Conservation (phyloP, 2,329 filamentous ascomycete genomes). For the Ascochyta rabiei region DNA sequence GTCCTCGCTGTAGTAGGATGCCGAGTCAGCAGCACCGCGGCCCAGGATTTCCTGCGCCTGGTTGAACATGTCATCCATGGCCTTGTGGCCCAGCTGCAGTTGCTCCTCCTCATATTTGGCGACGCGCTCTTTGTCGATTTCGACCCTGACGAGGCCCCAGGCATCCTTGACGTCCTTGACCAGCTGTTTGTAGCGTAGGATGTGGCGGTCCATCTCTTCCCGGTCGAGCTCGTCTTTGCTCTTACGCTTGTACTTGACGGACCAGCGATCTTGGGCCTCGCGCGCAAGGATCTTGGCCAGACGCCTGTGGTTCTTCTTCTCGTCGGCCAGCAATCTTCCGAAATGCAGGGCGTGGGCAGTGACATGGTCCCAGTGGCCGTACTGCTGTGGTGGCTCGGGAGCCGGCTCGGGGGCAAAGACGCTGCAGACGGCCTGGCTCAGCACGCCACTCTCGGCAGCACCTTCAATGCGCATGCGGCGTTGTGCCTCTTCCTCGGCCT, state of each 20-base stretch:
- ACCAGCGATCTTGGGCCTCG: constrained; percentile 77
- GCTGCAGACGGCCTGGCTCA: constrained; percentile 73
- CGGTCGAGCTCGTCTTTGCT: constrained; percentile 76
- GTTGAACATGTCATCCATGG: constrained; percentile 74
- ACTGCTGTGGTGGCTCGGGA: constrained; percentile 78
- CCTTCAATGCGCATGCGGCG: constrained; percentile 72
- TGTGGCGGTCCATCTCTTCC: constrained; percentile 73
- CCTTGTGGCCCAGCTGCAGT: constrained; percentile 62
- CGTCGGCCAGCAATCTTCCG: constrained; percentile 76
- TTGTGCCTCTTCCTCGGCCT: constrained; percentile 65
- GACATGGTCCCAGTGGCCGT: constrained; percentile 86
- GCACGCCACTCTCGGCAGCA: constrained; percentile 75
- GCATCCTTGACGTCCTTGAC: constrained; percentile 67
- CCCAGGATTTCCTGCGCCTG: constrained; percentile 62
- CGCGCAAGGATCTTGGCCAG: constrained; percentile 80
- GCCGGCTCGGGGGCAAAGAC: constrained; percentile 74
- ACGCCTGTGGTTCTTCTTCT: constrained; percentile 78
- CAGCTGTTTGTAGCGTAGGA: constrained; percentile 73
- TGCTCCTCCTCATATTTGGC: constrained; percentile 67
- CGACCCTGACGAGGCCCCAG: constrained; percentile 64
- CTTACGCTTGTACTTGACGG: constrained; percentile 63
- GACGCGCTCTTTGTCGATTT: constrained; percentile 63
- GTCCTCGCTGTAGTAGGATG: constrained; percentile 48
- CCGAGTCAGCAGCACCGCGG: constrained; percentile 42
- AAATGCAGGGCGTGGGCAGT: constrained; percentile 80